phyloP scores from a whole-genome alignment of 768 basidiomycete genomes.

The Calocera viscosa region DNA sequence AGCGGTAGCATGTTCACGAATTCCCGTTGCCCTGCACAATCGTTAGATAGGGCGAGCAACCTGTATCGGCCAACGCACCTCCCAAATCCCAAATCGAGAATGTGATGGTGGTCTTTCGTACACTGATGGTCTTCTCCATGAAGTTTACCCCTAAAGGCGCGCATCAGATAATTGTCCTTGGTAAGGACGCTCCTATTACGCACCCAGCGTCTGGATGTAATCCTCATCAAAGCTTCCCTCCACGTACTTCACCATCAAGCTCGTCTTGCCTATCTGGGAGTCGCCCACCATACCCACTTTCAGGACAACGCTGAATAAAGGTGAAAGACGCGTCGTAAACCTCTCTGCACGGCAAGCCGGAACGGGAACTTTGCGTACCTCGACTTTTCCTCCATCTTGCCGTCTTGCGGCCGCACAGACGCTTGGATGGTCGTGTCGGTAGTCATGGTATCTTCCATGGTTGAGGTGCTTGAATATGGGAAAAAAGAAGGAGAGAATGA shows the following conservation, averaged over 20 bases:
- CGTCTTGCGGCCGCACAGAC: neutral
- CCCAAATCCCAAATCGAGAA: slow-evolving; percentile 99
- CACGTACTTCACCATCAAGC: slow-evolving; percentile 98
- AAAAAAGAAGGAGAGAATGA: neutral
- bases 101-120: slow-evolving; percentile 95
- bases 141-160: slow-evolving; percentile 73
- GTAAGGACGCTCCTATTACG: slow-evolving; percentile 22
- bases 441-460: neutral
- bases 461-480: neutral
- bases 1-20: slow-evolving; percentile 99
- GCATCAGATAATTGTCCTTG: slow-evolving; percentile 15
- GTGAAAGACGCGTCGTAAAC: neutral
- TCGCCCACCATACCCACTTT: slow-evolving; percentile 99
- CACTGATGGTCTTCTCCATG: slow-evolving; percentile 99
- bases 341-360: slow-evolving; percentile 13
- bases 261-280: slow-evolving; percentile 98
- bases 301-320: slow-evolving; percentile 61
- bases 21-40: slow-evolving; percentile 58
- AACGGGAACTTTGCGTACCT: neutral
- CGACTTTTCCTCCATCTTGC: neutral
- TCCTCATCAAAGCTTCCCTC: slow-evolving; percentile 98
- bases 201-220: slow-evolving; percentile 98
- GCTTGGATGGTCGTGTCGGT: slow-evolving; percentile 3
- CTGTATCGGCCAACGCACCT: slow-evolving; percentile 28
- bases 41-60: too few relatives aligned